Percentiles rank a stretch among this genome's conserved stretches.
Evolutionary conservation across 805 yeast species (phyloP).

Genomic region (Cyberlindnera saturnus): DNA sequence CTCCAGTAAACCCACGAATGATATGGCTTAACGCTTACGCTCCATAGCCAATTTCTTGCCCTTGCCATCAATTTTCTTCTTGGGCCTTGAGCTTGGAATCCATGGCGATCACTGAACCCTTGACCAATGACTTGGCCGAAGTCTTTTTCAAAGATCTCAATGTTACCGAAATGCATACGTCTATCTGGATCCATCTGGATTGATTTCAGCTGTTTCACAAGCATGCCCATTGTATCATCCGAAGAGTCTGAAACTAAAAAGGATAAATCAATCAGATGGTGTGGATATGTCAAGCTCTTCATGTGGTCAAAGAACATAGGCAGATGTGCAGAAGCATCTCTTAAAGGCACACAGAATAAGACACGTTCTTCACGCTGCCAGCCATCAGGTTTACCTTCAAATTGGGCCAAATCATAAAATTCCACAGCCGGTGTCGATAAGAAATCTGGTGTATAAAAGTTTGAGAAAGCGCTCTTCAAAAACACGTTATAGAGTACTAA

Average conservation of each 20-base stretch:
- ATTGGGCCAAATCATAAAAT: conserved; percentile 67
- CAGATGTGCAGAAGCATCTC: conserved; percentile 88
- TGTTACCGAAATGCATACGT: conserved; percentile 64
- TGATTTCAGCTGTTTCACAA: conserved; percentile 50
- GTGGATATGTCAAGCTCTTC: conserved; percentile 80
- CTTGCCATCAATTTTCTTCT: conserved; percentile 93
- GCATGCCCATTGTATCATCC: conserved; percentile 76
- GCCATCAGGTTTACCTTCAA: conserved; percentile 68
- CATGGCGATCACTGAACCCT: conserved; percentile 89
- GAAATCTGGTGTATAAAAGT: conserved; percentile 31
- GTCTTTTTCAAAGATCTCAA: conserved; percentile 86
- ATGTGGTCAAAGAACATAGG: conserved; percentile 86
- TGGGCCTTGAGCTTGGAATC: conserved; percentile 94
- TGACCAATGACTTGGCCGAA: conserved; percentile 94
- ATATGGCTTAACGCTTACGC: conserved; percentile 83
- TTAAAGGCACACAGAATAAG: conserved; percentile 80
- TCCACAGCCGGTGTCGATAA: conserved; percentile 39
- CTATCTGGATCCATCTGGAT: conserved; percentile 64
- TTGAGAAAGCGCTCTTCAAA: conserved; percentile 5
- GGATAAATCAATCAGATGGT: conserved; percentile 74
- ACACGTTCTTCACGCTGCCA: conserved; percentile 80
- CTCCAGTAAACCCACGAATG: conserved; percentile 98
- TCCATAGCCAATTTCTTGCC: conserved; percentile 91
- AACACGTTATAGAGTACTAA: conserved; percentile 13
- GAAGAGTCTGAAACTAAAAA: conserved; percentile 87